These are phyloP conservation scores for Carex pumila DNA, from an alignment of 176 grass and related monocot genomes.

Conservation along the genomic window DNA sequence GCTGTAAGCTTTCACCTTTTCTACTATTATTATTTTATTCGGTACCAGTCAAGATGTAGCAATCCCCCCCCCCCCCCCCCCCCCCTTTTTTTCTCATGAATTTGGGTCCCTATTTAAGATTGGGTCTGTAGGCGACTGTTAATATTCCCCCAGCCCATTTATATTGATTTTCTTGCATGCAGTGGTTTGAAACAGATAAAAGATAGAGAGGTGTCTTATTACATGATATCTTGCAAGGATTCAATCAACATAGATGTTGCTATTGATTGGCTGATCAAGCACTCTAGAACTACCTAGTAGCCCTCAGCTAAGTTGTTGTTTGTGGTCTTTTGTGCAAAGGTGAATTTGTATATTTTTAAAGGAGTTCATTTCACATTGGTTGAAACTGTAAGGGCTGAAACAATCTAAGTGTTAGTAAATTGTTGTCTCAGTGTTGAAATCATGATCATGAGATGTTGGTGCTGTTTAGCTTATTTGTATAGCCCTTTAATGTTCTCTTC, in stretches of 20 bases:
- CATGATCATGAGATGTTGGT: slow-evolving; percentile 14
- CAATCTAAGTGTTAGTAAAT: slow-evolving; percentile 33
- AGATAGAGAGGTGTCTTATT: slow-evolving; percentile 83
- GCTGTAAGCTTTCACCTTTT: slow-evolving; percentile 52
- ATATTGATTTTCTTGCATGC: slow-evolving; percentile 28
- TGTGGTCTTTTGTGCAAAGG: slow-evolving; percentile 25
- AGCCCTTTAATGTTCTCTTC: slow-evolving; percentile 31
- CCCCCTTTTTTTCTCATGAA: neutral
- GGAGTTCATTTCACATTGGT: slow-evolving; percentile 19
- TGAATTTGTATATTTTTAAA: slow-evolving; percentile 28
- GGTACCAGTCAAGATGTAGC: neutral
- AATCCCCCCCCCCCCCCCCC: neutral
- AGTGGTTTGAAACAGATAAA: slow-evolving; percentile 75
- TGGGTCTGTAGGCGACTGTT: neutral
- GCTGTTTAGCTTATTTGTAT: slow-evolving; percentile 45
- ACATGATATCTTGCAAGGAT: slow-evolving; percentile 99
- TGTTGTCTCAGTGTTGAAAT: slow-evolving; percentile 19
- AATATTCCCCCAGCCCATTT: neutral
- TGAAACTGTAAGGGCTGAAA: slow-evolving; percentile 3
- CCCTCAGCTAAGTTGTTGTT: neutral
- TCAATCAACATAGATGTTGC: slow-evolving; percentile 90
- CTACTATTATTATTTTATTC: neutral
- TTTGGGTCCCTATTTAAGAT: neutral
- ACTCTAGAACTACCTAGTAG: slow-evolving; percentile 72
- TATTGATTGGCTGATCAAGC: slow-evolving; percentile 99